A percentile compares a stretch with the other conserved stretches of the same genome.
phyloP scores from a whole-genome alignment of 2,329 filamentous ascomycete species.

The Sporothrix humicola region DNA sequence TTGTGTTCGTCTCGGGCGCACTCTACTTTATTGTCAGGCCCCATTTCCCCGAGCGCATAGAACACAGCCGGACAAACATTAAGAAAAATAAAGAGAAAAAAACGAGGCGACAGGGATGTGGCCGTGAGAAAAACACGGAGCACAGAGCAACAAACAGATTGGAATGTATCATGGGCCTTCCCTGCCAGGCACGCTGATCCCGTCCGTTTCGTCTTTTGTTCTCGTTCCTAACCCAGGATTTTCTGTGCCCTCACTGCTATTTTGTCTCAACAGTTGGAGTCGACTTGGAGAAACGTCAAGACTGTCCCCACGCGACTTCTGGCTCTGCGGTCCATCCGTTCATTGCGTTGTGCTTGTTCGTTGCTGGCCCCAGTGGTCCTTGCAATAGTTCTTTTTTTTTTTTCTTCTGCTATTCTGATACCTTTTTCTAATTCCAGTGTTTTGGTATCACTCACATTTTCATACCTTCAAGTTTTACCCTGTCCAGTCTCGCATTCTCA shows the following conservation, averaged over 20 bases:
- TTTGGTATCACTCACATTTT: slow-evolving; percentile 3
- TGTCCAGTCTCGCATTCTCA: neutral
- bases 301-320: neutral
- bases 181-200: slow-evolving; percentile 25
- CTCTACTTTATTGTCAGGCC: neutral
- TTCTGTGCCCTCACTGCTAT: neutral
- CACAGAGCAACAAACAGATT: slow-evolving; percentile 19
- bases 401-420: neutral
- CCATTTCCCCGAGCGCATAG: slow-evolving; percentile 22
- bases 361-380: neutral
- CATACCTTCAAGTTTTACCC: neutral
- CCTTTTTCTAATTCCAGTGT: slow-evolving; percentile 18
- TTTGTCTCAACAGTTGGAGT: neutral
- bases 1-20: neutral
- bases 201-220: neutral
- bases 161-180: slow-evolving; percentile 28
- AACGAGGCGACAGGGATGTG: slow-evolving; percentile 29
- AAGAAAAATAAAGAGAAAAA: neutral
- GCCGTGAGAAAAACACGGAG: neutral
- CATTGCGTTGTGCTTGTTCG: neutral
- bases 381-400: neutral
- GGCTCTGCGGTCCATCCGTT: neutral
- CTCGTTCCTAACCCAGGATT: slow-evolving; percentile 9
- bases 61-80: neutral
- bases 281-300: neutral